phyloP scores from a whole-genome alignment of 306 rosid genomes.

The Parietaria judaica region DNA sequence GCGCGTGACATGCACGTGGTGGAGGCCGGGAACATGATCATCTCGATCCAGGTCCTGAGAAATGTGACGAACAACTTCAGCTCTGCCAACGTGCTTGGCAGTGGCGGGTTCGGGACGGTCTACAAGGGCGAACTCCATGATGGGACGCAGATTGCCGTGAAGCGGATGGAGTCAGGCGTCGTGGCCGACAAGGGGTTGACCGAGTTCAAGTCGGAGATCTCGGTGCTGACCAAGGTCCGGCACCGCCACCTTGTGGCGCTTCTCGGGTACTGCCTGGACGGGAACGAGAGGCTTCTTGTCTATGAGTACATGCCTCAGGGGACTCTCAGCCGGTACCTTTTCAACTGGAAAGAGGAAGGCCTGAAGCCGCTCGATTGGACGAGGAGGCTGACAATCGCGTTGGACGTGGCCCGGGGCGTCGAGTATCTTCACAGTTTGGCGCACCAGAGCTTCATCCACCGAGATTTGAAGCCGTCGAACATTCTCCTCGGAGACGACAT shows the following conservation, averaged over 20 bases:
- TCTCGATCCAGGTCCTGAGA: conserved; percentile 61
- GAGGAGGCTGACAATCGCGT: conserved; percentile 61
- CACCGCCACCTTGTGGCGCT: conserved; percentile 81
- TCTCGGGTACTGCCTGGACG: conserved; percentile 87
- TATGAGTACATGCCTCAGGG: conserved; percentile 91
- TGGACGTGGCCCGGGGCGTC: conserved; percentile 93
- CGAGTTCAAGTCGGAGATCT: conserved; percentile 77
- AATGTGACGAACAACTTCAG: conserved; percentile 64
- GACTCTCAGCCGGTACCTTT: conserved; percentile 51
- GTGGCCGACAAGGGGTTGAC: conserved; percentile 50
- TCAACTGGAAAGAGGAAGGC: conserved; percentile 48
- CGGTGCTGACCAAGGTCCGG: conserved; percentile 78
- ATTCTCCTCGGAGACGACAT: conserved; percentile 85
- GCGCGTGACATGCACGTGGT: conserved; percentile 36
- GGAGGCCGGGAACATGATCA: conserved; percentile 56
- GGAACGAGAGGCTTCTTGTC: conserved; percentile 78
- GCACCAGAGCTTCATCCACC: conserved; percentile 74
- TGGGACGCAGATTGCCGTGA: conserved; percentile 88
- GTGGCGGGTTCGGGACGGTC: conserved; percentile 80
- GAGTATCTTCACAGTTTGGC: conserved; percentile 80
- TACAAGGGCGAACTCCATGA: conserved; percentile 82
- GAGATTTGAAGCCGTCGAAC: conserved; percentile 93
- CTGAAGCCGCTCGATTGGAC: conserved; percentile 72
- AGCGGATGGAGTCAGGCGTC: conserved; percentile 73
- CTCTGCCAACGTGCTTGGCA: conserved; percentile 54